A percentile compares a stretch with the other conserved stretches of the same genome.
Evolutionary conservation across 2,329 filamentous ascomycete species (phyloP).

Genomic region (Ophiosphaerella herpotricha): DNA sequence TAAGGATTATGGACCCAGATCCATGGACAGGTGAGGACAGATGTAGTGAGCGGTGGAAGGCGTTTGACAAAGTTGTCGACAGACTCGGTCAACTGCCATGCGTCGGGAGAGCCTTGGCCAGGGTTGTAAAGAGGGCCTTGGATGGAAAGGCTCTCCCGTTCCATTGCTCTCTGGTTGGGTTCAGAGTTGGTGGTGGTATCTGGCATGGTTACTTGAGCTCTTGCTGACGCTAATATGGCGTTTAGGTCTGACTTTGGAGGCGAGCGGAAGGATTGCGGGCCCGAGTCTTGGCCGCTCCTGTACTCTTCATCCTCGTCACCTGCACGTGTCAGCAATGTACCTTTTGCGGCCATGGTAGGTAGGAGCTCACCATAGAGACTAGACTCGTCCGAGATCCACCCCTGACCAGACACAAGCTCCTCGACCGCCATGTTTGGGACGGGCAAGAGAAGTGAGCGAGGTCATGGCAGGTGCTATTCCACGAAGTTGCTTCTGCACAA

Average conservation of each 20-base stretch:
- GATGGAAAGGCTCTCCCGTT: slow-evolving; percentile 15
- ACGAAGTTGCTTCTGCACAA: neutral
- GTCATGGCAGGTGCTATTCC: slow-evolving; percentile 9
- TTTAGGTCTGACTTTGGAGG: slow-evolving; percentile 31
- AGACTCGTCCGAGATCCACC: slow-evolving; percentile 50
- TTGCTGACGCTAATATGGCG: slow-evolving; percentile 15
- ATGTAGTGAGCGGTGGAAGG: slow-evolving; percentile 66
- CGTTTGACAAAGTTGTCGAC: slow-evolving; percentile 69
- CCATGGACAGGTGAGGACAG: slow-evolving; percentile 61
- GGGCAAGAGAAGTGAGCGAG: neutral
- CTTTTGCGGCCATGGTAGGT: neutral
- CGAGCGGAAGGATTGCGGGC: slow-evolving; percentile 23
- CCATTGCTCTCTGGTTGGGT: slow-evolving; percentile 17
- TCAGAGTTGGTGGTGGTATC: slow-evolving; percentile 3
- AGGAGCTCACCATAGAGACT: slow-evolving; percentile 50
- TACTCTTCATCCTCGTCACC: slow-evolving; percentile 36
- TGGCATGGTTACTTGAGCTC: neutral
- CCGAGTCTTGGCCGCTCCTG: slow-evolving; percentile 18
- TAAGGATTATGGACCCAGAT: slow-evolving; percentile 74
- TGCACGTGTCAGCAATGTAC: slow-evolving; percentile 13
- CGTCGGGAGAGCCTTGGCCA: slow-evolving; percentile 58
- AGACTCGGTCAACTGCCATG: slow-evolving; percentile 68
- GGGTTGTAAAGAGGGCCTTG: slow-evolving; percentile 54
- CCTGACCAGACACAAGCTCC: slow-evolving; percentile 35
- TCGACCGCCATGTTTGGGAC: slow-evolving; percentile 26